Evolutionary conservation across 2,329 filamentous ascomycete genomes (phyloP), one percentile per base, ranked within the genome.

Genomic region (Pseudocercospora macadamiae): DNA sequence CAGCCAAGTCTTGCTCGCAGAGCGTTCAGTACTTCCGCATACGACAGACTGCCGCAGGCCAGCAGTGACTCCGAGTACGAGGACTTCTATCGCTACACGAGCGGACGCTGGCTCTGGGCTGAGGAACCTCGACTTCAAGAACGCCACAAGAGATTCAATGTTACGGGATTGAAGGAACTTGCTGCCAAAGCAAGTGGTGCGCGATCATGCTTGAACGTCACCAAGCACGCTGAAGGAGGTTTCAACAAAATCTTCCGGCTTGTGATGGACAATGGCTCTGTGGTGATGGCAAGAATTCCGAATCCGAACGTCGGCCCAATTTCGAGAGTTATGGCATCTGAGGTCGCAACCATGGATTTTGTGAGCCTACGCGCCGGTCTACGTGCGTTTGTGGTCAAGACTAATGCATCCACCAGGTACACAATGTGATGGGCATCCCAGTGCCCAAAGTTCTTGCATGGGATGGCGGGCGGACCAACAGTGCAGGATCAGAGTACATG

Each of bases 211-310:
- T 23, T 58, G 14, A 45, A 23, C 49, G 53, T 57, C 42, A 32
- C 53, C 45, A 73, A 73, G 56, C 45, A 69, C 18, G 62, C 61
- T 44, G 70, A 73, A 57, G 70, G 70, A 42, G 58, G 60, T 7
- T 72, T 62, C 63, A 72, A 71, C 57, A 69, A 69, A 39, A 62
- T 65, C 23, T 69, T 70, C 55, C 62, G 57, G n/a, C 62, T 72
- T 30, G 42, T 45, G 9, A 70, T 70, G 67, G 64, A 71, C 55
- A 48, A 71, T 60, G 67, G 60, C 1, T 32, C 48, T 7, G 21
- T 47, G 5, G 37, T 66, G 19, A 57, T 66, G 19, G 62, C 64
- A 21, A 59, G 58, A 28, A 62, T 66, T 37, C 64, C 62, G 10
- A 51, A 57, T 52, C 62, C 57, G 87, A 58, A 54, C 18, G 26